phyloP scores from a whole-genome alignment of 345 rosid genomes.

The Cardiospermum halicacabum region DNA sequence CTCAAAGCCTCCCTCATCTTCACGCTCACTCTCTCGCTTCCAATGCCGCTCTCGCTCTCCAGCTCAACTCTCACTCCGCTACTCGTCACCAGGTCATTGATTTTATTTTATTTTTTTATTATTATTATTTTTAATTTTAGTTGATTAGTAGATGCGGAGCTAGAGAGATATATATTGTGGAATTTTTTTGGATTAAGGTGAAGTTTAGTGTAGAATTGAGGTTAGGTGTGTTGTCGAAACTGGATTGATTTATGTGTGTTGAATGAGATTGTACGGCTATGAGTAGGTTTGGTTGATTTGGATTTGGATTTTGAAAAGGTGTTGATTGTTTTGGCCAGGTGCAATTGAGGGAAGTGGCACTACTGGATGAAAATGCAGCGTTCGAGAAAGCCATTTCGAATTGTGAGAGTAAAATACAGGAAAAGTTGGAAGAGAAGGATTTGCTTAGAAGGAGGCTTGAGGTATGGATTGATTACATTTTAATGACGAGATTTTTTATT shows the following conservation, averaged over 20 bases:
- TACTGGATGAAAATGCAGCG: slow-evolving; percentile 67
- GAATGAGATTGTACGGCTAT: no score
- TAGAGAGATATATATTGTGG: no score
- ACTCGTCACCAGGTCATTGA: slow-evolving; percentile 74
- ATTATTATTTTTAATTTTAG: background rate
- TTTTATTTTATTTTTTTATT: background rate
- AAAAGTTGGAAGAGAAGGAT: slow-evolving; percentile 63
- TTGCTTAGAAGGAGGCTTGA: slow-evolving; percentile 47
- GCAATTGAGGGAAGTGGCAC: slow-evolving; percentile 72
- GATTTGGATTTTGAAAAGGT: background rate
- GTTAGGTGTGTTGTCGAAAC: no score
- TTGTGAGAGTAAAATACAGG: slow-evolving; percentile 64
- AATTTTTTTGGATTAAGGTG: no score
- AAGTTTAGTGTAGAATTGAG: no score
- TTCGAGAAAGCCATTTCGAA: slow-evolving; percentile 76
- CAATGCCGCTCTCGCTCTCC: slow-evolving; percentile 83
- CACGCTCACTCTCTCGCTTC: slow-evolving; percentile 93
- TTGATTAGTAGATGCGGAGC: no score
- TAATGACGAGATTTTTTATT: no score
- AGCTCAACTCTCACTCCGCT: slow-evolving; percentile 87
- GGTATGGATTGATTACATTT: slow-evolving; percentile 45
- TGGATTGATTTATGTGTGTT: no score
- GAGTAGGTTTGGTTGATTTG: no score
- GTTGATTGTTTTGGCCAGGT: slow-evolving; percentile 33
- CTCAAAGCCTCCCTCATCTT: slow-evolving; percentile 88